phyloP scores from a whole-genome alignment of 176 grass and related monocot genomes.

The Luzula sylvatica region DNA sequence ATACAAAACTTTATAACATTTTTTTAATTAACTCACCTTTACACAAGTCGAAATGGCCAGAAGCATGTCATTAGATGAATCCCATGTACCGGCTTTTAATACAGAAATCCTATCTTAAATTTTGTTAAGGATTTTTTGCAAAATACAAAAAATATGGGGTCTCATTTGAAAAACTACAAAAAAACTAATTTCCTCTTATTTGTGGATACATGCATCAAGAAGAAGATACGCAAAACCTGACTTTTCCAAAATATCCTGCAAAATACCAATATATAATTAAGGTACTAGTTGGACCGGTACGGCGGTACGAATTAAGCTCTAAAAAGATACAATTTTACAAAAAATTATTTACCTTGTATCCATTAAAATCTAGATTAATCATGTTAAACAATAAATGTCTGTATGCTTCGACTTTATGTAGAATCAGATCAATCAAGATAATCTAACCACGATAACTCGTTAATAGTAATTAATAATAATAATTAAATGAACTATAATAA shows the following conservation, averaged over 20 bases:
- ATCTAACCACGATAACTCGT: constrained; percentile 33
- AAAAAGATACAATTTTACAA: too few relatives aligned
- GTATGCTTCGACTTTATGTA: constrained; percentile 85
- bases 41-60: too few relatives aligned
- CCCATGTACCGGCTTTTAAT: constrained; percentile 28
- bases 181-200: too few relatives aligned
- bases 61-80: constrained; percentile 39
- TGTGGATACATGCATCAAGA: constrained; percentile 74
- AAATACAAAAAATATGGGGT: constrained; percentile 16
- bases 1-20: too few relatives aligned
- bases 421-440: constrained; percentile 89
- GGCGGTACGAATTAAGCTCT: too few relatives aligned
- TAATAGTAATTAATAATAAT: not conserved
- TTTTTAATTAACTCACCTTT: too few relatives aligned
- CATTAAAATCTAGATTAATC: constrained; percentile 42
- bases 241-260: constrained; percentile 57
- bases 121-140: constrained; percentile 37
- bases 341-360: constrained; percentile 58
- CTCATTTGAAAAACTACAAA: constrained; percentile 8
- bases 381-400: constrained; percentile 80
- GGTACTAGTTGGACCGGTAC: too few relatives aligned
- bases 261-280: too few relatives aligned
- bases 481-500: too few relatives aligned
- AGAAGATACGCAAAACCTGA: constrained; percentile 55
- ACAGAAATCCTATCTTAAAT: constrained; percentile 67